Evolutionary conservation across 164 flowering plant species (phyloP), one percentile per base, ranked within the genome.

Genomic region (Aristolochia contorta): DNA sequence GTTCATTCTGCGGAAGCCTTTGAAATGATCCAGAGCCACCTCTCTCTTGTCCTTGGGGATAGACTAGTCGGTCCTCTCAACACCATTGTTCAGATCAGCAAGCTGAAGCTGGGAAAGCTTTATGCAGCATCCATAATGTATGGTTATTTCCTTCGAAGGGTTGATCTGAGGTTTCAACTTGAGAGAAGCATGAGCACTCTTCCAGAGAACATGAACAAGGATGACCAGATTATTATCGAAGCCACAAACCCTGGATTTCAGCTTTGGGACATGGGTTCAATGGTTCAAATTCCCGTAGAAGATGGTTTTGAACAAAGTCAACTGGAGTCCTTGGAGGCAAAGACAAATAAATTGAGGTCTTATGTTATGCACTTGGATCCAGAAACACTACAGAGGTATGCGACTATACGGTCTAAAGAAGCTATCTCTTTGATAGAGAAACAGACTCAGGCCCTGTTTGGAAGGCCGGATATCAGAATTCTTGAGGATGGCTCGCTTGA

Each of bases 51-150:
- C 51, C 78, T 87, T 8, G 96, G 96, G 0, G 96, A 85, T 3
- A 82, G 91, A 32, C 32, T 56, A 18, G 84, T 86, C 9, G 91
- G 91, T 2, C 93, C 97, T 43, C 77, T 87, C 7, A 76, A 73
- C 46, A 65, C 79, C 45, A 59, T 72, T 49, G 71, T 87, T 45
- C 81, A 89, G 64, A 89, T 86, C 30, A 83, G 94, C 77, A 92
- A 89, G 71, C 78, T 89, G 30, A 89, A 85, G 69, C 86, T 89
- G 25, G 98, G 98, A 25, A 92, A 92, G 81, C 82, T 92, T 10
- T 92, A 92, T 69, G 98, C 98, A 61, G 96, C 98, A 52, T 89
- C 98, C 16, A 83, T 87, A 37, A 89, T 92, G 94, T 89, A 92
- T 57, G 98, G 97, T 22, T 92, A 92, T 65, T 92, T 92, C 68